Evolutionary conservation across 2,329 filamentous ascomycete genomes (phyloP).

Genomic region (Diaporthe humulicola): DNA sequence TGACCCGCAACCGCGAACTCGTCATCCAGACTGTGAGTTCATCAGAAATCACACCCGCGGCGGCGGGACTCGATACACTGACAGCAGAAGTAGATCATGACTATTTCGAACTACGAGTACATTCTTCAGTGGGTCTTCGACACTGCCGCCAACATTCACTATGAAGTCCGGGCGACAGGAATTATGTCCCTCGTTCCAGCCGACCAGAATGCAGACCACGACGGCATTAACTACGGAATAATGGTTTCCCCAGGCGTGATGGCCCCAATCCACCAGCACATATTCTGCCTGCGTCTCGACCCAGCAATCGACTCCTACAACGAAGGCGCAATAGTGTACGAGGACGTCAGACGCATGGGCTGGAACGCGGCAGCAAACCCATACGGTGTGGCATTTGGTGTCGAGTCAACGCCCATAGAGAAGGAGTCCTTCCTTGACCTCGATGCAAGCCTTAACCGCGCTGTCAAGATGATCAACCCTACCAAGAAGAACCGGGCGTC

Average conservation of each 20-base stretch:
- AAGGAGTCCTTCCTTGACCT: conserved; percentile 62
- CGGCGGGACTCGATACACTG: neutral
- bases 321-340: conserved; percentile 68
- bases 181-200: conserved; percentile 68
- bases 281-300: conserved; percentile 77
- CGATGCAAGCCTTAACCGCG: conserved; percentile 60
- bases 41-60: neutral
- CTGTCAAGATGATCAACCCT: conserved; percentile 71
- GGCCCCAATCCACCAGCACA: conserved; percentile 80
- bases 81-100: conserved; percentile 57
- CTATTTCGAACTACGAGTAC: conserved; percentile 69
- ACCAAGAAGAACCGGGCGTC: conserved; percentile 65
- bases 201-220: conserved; percentile 67
- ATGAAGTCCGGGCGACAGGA: conserved; percentile 48
- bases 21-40: conserved; percentile 60
- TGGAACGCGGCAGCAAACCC: conserved; percentile 57
- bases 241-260: conserved; percentile 73
- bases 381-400: conserved; percentile 63
- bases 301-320: conserved; percentile 70
- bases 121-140: conserved; percentile 56
- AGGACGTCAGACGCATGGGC: conserved; percentile 68
- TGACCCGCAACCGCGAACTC: conserved; percentile 64
- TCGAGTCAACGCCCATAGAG: conserved; percentile 60
- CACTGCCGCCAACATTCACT: conserved; percentile 56
- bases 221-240: conserved; percentile 65